Evolutionary conservation across 2,329 filamentous ascomycete species (phyloP).

Genomic region (Lachnellula occidentalis): DNA sequence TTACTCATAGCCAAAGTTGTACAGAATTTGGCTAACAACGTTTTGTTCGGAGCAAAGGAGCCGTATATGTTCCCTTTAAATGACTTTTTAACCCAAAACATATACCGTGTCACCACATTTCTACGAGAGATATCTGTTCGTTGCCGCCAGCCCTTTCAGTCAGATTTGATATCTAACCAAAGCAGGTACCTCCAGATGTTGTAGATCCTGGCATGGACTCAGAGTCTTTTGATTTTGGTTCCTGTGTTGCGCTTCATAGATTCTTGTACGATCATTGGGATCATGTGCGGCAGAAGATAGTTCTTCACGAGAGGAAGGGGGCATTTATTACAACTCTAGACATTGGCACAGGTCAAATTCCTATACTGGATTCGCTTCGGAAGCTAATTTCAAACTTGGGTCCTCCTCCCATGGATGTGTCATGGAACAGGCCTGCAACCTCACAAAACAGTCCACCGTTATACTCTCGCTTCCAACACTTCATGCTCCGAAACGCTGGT

Average conservation of each 20-base stretch:
- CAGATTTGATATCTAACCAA: slow-evolving; percentile 4
- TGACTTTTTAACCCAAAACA: slow-evolving; percentile 62
- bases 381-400: slow-evolving; percentile 61
- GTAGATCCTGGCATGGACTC: slow-evolving; percentile 37
- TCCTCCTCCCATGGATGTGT: slow-evolving; percentile 61
- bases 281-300: slow-evolving; percentile 58
- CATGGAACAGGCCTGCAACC: slow-evolving; percentile 64
- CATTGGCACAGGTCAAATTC: slow-evolving; percentile 45
- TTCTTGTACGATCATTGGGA: slow-evolving; percentile 71
- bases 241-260: slow-evolving; percentile 62
- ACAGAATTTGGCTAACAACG: slow-evolving; percentile 67
- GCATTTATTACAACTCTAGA: slow-evolving; percentile 51
- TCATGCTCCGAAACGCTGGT: slow-evolving; percentile 66
- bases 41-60: slow-evolving; percentile 66
- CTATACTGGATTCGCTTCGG: slow-evolving; percentile 54
- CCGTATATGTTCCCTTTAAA: slow-evolving; percentile 69
- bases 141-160: slow-evolving; percentile 1
- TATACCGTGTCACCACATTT: slow-evolving; percentile 62
- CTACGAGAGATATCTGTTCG: slow-evolving; percentile 61
- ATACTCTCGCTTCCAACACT: slow-evolving; percentile 66
- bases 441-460: slow-evolving; percentile 56
- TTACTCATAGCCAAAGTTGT: slow-evolving; percentile 67
- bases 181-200: slow-evolving; percentile 43
- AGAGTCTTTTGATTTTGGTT: slow-evolving; percentile 63
- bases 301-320: slow-evolving; percentile 53